Conservation (phyloP, 2,329 filamentous ascomycete species). For the Trichophyton rubrum region DNA sequence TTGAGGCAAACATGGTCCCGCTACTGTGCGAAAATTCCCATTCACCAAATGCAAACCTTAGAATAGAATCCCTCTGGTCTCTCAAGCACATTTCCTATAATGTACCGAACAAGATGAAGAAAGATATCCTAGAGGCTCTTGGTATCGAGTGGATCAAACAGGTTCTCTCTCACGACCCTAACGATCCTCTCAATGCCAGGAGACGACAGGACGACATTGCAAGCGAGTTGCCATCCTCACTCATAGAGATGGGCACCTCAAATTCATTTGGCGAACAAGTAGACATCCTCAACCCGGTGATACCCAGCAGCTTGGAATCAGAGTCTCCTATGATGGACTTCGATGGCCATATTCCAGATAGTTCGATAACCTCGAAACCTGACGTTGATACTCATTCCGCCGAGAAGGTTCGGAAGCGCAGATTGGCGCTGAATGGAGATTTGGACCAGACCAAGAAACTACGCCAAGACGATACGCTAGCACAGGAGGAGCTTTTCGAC, state of each 20-base stretch:
- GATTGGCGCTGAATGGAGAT: slow-evolving; percentile 48
- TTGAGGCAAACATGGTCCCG: slow-evolving; percentile 60
- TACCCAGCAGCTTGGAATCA: slow-evolving; percentile 19
- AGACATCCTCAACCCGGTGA: slow-evolving; percentile 44
- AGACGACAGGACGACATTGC: slow-evolving; percentile 22
- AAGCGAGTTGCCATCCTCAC: slow-evolving; percentile 18
- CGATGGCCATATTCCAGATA: slow-evolving; percentile 25
- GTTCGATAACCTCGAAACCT: slow-evolving; percentile 31
- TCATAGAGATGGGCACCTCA: slow-evolving; percentile 41
- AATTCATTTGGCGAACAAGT: slow-evolving; percentile 51
- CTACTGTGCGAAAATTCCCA: slow-evolving; percentile 74
- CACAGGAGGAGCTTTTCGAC: slow-evolving; percentile 84
- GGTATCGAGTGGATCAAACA: slow-evolving; percentile 69
- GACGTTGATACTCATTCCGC: slow-evolving; percentile 27
- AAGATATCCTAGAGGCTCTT: slow-evolving; percentile 63
- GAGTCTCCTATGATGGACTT: slow-evolving; percentile 2
- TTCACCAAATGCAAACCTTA: slow-evolving; percentile 63
- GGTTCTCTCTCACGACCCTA: slow-evolving; percentile 52
- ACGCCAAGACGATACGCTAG: slow-evolving; percentile 63
- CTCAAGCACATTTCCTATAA: slow-evolving; percentile 78
- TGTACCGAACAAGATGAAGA: slow-evolving; percentile 59
- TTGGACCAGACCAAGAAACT: slow-evolving; percentile 54
- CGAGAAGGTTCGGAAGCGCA: slow-evolving; percentile 29
- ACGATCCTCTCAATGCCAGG: slow-evolving; percentile 19
- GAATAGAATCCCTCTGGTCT: slow-evolving; percentile 82